phyloP scores from a whole-genome alignment of 768 basidiomycete species.

The Rhizopogon vulgaris region DNA sequence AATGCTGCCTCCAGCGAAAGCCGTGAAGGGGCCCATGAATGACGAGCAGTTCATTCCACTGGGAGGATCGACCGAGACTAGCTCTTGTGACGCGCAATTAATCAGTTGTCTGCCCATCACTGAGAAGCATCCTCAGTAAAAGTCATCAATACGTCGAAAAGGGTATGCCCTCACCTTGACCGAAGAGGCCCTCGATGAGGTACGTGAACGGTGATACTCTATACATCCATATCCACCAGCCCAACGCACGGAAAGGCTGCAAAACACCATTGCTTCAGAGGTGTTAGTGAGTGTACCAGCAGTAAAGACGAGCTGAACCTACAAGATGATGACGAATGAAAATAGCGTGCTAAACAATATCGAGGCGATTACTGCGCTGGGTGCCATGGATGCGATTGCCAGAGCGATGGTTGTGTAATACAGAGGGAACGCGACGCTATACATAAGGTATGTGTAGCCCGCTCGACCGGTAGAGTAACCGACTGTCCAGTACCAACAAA shows the following conservation, averaged over 20 bases:
- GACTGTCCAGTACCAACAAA: constrained; percentile 46
- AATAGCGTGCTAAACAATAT: constrained; percentile 33
- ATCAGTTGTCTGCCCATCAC: constrained; percentile 38
- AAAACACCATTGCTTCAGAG: constrained; percentile 38
- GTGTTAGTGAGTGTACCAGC: neutral
- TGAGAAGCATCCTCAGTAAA: constrained; percentile 6
- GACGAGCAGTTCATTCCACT: constrained; percentile 44
- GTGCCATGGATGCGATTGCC: constrained; percentile 37
- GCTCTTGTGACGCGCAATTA: constrained; percentile 47
- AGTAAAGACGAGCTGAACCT: constrained; percentile 7
- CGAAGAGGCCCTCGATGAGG: constrained; percentile 37
- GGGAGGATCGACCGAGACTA: constrained; percentile 47
- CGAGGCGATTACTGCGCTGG: constrained; percentile 35
- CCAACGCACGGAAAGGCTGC: constrained; percentile 34
- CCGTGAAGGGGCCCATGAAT: constrained; percentile 48
- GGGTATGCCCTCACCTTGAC: constrained; percentile 14
- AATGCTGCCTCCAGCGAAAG: constrained; percentile 48
- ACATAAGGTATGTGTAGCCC: constrained; percentile 34
- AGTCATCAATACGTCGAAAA: neutral
- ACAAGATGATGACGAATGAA: constrained; percentile 39
- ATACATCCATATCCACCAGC: constrained; percentile 32
- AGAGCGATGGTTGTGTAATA: constrained; percentile 39
- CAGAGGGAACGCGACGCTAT: constrained; percentile 32
- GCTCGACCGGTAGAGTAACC: constrained; percentile 32
- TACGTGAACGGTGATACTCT: constrained; percentile 46